Evolutionary conservation across 768 basidiomycete genomes (phyloP).

Genomic region (Russula griseocarnosa): DNA sequence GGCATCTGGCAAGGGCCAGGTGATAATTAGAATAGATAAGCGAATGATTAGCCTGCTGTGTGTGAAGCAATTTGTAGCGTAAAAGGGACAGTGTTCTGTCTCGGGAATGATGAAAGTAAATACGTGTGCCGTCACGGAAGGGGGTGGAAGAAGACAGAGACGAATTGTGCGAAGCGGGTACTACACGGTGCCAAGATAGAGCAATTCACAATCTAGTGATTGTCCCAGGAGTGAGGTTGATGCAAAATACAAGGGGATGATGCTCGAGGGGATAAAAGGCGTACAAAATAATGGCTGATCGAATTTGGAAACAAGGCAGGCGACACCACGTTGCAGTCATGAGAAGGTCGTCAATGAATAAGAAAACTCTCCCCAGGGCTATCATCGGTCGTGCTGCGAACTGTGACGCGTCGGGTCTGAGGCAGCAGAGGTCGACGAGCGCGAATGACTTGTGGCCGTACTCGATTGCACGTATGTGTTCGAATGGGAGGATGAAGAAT

Average conservation of each 20-base stretch:
- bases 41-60: conserved; percentile 10
- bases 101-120: neutral
- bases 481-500: conserved; percentile 23
- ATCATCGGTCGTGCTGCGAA: conserved; percentile 16
- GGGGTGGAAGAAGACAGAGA: neutral
- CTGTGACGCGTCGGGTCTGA: conserved; percentile 4
- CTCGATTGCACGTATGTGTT: conserved; percentile 24
- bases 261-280: neutral
- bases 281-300: conserved; percentile 14
- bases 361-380: neutral
- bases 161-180: neutral
- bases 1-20: neutral
- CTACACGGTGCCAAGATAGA: conserved; percentile 10
- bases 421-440: conserved; percentile 5
- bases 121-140: neutral
- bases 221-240: conserved; percentile 5
- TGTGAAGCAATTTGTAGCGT: conserved; percentile 12
- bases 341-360: conserved; percentile 7
- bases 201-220: conserved; percentile 13
- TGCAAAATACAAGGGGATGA: conserved; percentile 18
- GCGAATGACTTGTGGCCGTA: conserved; percentile 5
- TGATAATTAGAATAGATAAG: neutral
- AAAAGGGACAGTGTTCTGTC: neutral
- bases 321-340: conserved; percentile 10
- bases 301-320: conserved; percentile 6